These are phyloP conservation scores for Carpinus viminea DNA, from an alignment of 306 rosid species.

Conservation along the genomic window DNA sequence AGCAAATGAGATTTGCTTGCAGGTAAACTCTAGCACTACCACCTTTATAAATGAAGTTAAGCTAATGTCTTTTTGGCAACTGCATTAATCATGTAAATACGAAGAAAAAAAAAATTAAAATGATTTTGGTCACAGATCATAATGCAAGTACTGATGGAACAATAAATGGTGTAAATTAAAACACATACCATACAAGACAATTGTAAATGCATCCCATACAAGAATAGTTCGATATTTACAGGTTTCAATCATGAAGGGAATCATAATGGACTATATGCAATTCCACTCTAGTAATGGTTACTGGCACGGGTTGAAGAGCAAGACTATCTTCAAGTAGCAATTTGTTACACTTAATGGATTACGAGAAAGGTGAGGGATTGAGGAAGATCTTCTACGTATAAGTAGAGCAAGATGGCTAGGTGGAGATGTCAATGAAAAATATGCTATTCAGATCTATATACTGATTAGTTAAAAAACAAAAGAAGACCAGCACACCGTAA, in stretches of 20 bases:
- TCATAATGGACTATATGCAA: background rate
- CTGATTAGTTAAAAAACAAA: conserved; percentile 7
- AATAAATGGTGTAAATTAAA: background rate
- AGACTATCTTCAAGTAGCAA: background rate
- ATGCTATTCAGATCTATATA: conserved; percentile 4
- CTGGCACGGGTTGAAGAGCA: background rate
- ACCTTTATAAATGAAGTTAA: background rate
- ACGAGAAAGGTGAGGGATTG: background rate
- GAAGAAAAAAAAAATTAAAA: background rate
- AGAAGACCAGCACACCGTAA: background rate
- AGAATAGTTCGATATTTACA: too few species aligned
- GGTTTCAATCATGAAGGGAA: background rate
- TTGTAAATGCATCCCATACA: background rate
- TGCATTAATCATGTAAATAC: conserved; percentile 6
- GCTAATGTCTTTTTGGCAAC: background rate
- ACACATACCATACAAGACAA: background rate
- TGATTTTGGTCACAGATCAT: background rate
- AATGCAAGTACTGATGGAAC: background rate
- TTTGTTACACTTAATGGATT: background rate
- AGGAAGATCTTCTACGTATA: background rate
- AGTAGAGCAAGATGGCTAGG: conserved; percentile 3
- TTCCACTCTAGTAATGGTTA: background rate
- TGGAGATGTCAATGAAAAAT: background rate
- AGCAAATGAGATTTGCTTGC: background rate
- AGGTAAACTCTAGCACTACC: background rate